A percentile compares a stretch with the other conserved stretches of the same genome.
Evolutionary conservation across 2,329 filamentous ascomycete genomes (phyloP).

Genomic region (Talaromyces marneffei): DNA sequence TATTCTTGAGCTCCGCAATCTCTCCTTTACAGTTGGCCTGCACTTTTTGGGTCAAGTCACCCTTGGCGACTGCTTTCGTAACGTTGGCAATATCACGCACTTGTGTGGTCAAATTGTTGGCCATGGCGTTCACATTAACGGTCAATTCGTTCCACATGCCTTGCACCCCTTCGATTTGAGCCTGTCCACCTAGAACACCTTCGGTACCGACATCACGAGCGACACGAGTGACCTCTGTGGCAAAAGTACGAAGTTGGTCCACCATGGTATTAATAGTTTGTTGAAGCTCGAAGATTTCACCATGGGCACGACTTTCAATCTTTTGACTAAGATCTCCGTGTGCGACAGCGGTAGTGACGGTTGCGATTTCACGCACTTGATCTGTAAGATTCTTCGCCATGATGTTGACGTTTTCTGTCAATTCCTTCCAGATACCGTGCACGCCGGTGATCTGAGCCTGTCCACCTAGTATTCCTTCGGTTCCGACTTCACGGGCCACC

Average conservation of each 20-base stretch:
- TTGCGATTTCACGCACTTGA: conserved; percentile 72
- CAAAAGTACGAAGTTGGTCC: conserved; percentile 71
- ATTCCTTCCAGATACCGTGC: conserved; percentile 87
- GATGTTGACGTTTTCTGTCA: conserved; percentile 77
- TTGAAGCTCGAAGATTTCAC: conserved; percentile 70
- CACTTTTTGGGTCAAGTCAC: conserved; percentile 90
- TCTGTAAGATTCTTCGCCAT: conserved; percentile 73
- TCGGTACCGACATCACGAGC: conserved; percentile 75
- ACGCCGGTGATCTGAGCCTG: conserved; percentile 85
- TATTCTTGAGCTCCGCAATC: conserved; percentile 87
- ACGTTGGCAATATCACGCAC: conserved; percentile 84
- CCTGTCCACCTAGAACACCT: conserved; percentile 71
- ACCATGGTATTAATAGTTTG: conserved; percentile 84
- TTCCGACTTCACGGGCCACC: conserved; percentile 84
- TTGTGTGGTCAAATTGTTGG: conserved; percentile 77
- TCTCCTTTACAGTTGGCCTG: conserved; percentile 83
- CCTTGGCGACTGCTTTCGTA: conserved; percentile 63
- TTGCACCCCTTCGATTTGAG: conserved; percentile 71
- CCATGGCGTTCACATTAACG: conserved; percentile 78
- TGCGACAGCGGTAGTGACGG: conserved; percentile 72
- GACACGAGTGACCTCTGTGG: conserved; percentile 72
- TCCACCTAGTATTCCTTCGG: conserved; percentile 80
- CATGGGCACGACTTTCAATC: conserved; percentile 67
- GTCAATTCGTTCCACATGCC: conserved; percentile 81
- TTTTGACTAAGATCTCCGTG: conserved; percentile 73